phyloP scores from a whole-genome alignment of 768 basidiomycete species.

The Mycena chlorophos region DNA sequence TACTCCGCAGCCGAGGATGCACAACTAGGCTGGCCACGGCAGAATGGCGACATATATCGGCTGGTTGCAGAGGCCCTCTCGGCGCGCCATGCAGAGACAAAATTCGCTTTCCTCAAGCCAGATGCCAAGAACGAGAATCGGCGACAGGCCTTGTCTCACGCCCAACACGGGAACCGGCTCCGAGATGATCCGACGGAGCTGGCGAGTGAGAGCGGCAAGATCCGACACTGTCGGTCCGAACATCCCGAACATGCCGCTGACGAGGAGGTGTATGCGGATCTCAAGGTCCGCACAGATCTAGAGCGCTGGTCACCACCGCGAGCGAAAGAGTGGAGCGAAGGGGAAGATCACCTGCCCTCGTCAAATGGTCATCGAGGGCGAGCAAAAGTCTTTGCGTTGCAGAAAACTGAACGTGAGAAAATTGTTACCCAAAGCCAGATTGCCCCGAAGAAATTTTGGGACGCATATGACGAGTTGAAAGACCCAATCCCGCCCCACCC shows the following conservation, averaged over 20 bases:
- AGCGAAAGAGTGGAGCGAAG: neutral
- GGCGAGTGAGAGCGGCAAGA: neutral
- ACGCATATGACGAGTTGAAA: neutral
- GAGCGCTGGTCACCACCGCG: neutral
- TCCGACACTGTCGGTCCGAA: neutral
- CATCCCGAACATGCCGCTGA: no score
- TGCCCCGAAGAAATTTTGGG: neutral
- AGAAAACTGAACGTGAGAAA: neutral
- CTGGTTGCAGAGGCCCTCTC: neutral
- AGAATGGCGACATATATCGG: neutral
- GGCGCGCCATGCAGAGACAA: neutral
- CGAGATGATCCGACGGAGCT: neutral
- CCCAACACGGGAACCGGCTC: neutral
- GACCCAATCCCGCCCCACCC: neutral
- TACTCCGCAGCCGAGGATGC: neutral
- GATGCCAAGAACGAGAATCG: neutral
- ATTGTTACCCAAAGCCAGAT: neutral
- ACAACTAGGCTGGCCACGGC: neutral
- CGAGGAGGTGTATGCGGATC: neutral
- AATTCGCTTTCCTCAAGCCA: neutral
- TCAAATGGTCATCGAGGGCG: constrained; percentile 2
- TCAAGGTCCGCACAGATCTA: neutral
- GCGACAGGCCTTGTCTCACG: neutral
- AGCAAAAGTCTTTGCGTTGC: constrained; percentile 6
- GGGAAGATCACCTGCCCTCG: neutral